Base-by-base conservation (phyloP, 441 rosid species). In the Corymbia citriodora region DNA sequence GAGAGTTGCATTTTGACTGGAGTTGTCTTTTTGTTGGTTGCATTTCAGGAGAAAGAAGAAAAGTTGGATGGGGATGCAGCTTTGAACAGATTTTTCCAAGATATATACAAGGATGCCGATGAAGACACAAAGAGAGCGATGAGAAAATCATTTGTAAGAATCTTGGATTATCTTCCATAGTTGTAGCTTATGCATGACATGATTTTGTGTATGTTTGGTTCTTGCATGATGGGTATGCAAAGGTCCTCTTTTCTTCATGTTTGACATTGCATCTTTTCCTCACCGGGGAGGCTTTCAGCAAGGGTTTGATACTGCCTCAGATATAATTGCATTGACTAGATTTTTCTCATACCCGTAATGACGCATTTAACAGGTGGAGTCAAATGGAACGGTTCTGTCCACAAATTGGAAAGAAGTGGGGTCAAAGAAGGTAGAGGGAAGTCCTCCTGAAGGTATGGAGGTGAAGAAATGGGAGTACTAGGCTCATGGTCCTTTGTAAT, bases 21-120 rank as follows among this genome's bases (percentile, higher is more conserved):
- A 45, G 79, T 18, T 85, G 61, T 27, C 36, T 79, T n/a, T 70
- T 88, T 88, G 68, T 29, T 88, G 72, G 59, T 54, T 54, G 87
- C 61, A 89, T 90, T 93, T 89, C 94, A 98, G 99, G 99, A 98
- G 92, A 98, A 98, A 93, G 99, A 98, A 14, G 99, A 98, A 92
- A 96, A 97, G 90, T 93, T 98, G 61, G 99, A 98, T 70, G 99
- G 99, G 89, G 99, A 98, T 92, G 99, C 99, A 9, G 99, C 96
- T 29, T 91, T 98, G 95, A 98, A 98, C 95, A 98, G 95, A 89
- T 95, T 98, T 92, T 98, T 98, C 96, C 95, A 95, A 63, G 98
- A 93, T 11, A 98, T 98, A 89, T 98, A 97, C 90, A 90, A 94
- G 21, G 96, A 92, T 92, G 98, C 98, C 1, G 97, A 97, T 88